These are phyloP conservation scores for Apiospora arundinis DNA, from an alignment of 2,329 filamentous ascomycete species.

Conservation along the genomic window DNA sequence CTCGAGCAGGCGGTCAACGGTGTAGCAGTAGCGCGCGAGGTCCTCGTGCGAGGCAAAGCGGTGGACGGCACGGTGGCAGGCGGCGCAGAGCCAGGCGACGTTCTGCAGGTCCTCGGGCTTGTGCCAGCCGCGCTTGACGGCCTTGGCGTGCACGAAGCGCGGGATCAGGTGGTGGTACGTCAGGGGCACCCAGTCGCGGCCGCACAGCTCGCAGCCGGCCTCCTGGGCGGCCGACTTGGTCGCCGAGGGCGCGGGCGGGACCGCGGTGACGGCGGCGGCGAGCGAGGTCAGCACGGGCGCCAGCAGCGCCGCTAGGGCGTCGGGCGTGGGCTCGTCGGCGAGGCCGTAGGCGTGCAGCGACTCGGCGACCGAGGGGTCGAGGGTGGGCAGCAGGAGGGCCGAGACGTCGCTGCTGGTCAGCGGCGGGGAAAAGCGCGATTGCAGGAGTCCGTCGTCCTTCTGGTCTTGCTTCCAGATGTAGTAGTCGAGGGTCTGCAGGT, in stretches of 20 bases:
- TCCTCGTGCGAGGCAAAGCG: slow-evolving; percentile 77
- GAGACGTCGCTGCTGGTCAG: slow-evolving; percentile 58
- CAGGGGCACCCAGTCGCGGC: slow-evolving; percentile 74
- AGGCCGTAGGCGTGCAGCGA: slow-evolving; percentile 72
- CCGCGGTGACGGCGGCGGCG: slow-evolving; percentile 59
- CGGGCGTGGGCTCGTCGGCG: slow-evolving; percentile 49
- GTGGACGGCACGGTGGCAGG: slow-evolving; percentile 86
- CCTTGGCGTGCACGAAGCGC: slow-evolving; percentile 77
- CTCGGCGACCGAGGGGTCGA: slow-evolving; percentile 69
- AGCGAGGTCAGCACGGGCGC: slow-evolving; percentile 69
- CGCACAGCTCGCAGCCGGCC: slow-evolving; percentile 76
- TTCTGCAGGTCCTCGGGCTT: slow-evolving; percentile 75
- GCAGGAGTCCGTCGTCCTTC: slow-evolving; percentile 44
- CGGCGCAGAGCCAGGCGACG: slow-evolving; percentile 85
- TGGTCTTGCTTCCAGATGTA: slow-evolving; percentile 56
- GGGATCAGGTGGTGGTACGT: slow-evolving; percentile 90
- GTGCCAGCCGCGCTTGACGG: slow-evolving; percentile 80
- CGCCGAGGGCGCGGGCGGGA: slow-evolving; percentile 68
- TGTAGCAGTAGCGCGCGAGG: slow-evolving; percentile 75
- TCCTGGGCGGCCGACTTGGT: slow-evolving; percentile 55
- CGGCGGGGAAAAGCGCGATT: slow-evolving; percentile 62
- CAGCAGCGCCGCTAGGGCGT: slow-evolving; percentile 62
- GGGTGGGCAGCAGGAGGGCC: slow-evolving; percentile 51
- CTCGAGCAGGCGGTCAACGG: slow-evolving; percentile 71
- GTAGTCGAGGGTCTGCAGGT: slow-evolving; percentile 68